phyloP scores from a whole-genome alignment of 78 protist genomes.

The Tieghemostelium lacteum region DNA sequence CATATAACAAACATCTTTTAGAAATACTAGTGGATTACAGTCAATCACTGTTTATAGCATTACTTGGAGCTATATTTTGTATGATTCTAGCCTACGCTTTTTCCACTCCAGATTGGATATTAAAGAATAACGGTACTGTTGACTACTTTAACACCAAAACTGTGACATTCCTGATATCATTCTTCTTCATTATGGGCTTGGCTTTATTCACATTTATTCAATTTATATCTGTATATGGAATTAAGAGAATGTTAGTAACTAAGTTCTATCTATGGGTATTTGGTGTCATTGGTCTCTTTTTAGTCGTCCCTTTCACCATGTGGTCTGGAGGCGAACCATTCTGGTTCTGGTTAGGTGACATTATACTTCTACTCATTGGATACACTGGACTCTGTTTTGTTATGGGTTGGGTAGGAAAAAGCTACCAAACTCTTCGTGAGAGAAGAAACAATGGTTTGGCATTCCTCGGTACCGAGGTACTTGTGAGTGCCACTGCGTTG shows the following conservation, averaged over 20 bases:
- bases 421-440: conserved; percentile 49
- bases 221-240: conserved; percentile 54
- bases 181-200: conserved; percentile 30
- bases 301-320: conserved; percentile 55
- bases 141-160: conserved; percentile 14
- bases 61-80: conserved; percentile 26
- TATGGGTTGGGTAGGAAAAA: conserved; percentile 66
- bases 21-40: conserved; percentile 30
- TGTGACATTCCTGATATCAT: conserved; percentile 18
- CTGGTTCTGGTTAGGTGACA: conserved; percentile 73
- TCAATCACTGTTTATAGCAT: background rate
- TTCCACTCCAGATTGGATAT: conserved; percentile 21
- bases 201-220: conserved; percentile 63
- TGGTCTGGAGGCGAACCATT: conserved; percentile 27
- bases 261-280: conserved; percentile 38
- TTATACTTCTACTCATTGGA: conserved; percentile 33
- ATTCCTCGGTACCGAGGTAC: conserved; percentile 32
- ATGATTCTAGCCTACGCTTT: conserved; percentile 8
- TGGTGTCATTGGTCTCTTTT: conserved; percentile 46
- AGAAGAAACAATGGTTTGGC: conserved; percentile 32
- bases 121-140: conserved; percentile 12
- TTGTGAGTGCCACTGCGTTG: conserved; percentile 57
- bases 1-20: background rate
- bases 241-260: conserved; percentile 61
- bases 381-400: conserved; percentile 56